Base-by-base conservation (phyloP, 1,284 basidiomycete species). In the Ganoderma meredithae region DNA sequence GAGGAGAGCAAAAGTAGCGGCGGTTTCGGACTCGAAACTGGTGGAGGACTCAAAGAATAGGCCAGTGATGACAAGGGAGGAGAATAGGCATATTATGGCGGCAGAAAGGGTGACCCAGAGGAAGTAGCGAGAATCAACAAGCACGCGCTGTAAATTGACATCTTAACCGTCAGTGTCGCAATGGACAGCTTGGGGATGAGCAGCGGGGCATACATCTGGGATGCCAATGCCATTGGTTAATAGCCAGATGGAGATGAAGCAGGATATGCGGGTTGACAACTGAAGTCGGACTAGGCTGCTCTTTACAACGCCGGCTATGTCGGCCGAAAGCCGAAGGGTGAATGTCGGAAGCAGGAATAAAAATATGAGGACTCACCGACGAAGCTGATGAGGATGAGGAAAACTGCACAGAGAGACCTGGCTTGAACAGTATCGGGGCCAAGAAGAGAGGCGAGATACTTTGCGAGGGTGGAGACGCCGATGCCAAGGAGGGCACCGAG, bases 181-280 rank as follows among this genome's bases (percentile, higher is more conserved):
- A 9, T 6, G 15, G 22, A 27, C 2, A 22, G 27, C 10, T 41
- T 25, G 1, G 6, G 8, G 8, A 13, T 17, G 19, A 63, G 19
- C 7, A 10, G 44, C 7, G 13, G 27, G 12, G 40, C 71, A 8
- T 70, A 84, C 83, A 22, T 78, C 75, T 12, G 70, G 68, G 10
- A 71, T 60, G 19, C 80, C 82, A 33, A 79, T 75, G 62, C 83
- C 75, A 17, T 73, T 76, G 7, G 84, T 85, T 22, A 87, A 75
- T 40, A 85, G 70, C 83, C 83, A 87, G 36, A 85, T 79, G 0
- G 83, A 82, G 25, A 84, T 75, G 68, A 86, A 85, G 68, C 83
- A 84, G 9, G 82, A 81, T 60, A 86, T 84, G 12, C 84, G 83
- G 41, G 79, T 82, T 3, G 84, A 81, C 12, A 84, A 71, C 27